Base-by-base conservation (phyloP, 495 filamentous ascomycete genomes). In the Annulohypoxylon bovei region DNA sequence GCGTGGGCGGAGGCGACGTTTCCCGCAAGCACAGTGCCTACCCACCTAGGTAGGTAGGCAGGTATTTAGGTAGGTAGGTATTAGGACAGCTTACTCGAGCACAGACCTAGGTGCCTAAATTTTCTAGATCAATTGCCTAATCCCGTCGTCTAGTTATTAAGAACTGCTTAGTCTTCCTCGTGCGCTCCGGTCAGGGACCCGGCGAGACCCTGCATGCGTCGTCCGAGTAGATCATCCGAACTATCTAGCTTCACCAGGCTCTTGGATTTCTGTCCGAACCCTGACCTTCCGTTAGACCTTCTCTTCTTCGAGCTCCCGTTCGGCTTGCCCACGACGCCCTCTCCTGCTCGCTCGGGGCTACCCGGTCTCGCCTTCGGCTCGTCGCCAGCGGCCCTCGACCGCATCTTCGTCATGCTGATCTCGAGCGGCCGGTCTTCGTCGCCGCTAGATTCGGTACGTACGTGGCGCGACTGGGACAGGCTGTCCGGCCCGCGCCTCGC, bases 191-290 rank as follows among this genome's bases (percentile, higher is more conserved):
- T 94, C 82, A 98, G 82, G 8, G 91, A 88, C 4, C 91, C 88
- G 6, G 92, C 89, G 25, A 98, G 77, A 5, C 92, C 92, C 73
- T 91, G 88, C 94, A 98, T 98, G 42, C 94, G 82, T 58, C 94
- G 82, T 6, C 90, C 89, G 12, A 98, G 77, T 60, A 98, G 75
- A 82, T 97, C 93, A 65, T 96, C 93, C 66, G 91, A 89, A 75
- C 92, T 97, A 28, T 88, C 88, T 30, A 97, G 79, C 77, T 90
- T 92, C 4, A 90, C 87, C 57, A 93, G 79, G 70, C 90, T 91
- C 55, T 82, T 83, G 9, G 85, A 83, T 32, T 85, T 82, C 58
- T 75, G 68, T 49, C 68, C 61, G 63, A 72, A 53, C 55, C 75
- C 62, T 7, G 46, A 62, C 73, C 81, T 80, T 68, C 77, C 70